phyloP scores from a whole-genome alignment of 495 filamentous ascomycete genomes.

The Evernia prunastri region DNA sequence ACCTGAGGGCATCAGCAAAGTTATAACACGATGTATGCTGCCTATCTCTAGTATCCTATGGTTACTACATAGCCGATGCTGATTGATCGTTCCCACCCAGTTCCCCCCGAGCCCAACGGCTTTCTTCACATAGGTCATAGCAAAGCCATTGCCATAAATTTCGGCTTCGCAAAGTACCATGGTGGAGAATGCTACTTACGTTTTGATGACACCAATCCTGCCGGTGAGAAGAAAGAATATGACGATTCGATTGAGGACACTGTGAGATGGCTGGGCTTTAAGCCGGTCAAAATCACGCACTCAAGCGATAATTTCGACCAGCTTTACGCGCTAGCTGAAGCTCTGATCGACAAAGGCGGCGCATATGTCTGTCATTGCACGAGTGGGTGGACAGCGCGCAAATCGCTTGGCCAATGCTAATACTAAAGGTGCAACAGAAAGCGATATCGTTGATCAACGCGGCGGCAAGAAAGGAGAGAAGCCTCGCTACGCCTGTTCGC shows the following conservation, averaged over 20 bases:
- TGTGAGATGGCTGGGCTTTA: slow-evolving; percentile 77
- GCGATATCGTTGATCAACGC: slow-evolving; percentile 76
- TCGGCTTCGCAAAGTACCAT: slow-evolving; percentile 85
- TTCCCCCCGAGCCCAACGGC: slow-evolving; percentile 81
- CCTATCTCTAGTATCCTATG: background rate
- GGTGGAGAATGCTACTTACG: slow-evolving; percentile 65
- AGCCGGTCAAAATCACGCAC: slow-evolving; percentile 70
- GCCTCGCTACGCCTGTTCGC: slow-evolving; percentile 67
- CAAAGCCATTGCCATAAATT: slow-evolving; percentile 97
- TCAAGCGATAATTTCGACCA: slow-evolving; percentile 76
- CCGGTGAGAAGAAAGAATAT: slow-evolving; percentile 72
- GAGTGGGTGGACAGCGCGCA: slow-evolving; percentile 28
- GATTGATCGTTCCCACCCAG: slow-evolving; percentile 37
- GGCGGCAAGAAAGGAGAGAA: slow-evolving; percentile 64
- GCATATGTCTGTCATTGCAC: slow-evolving; percentile 76
- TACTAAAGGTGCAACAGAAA: slow-evolving; percentile 35
- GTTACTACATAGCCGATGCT: background rate
- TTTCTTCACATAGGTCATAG: slow-evolving; percentile 84
- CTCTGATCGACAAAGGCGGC: slow-evolving; percentile 64
- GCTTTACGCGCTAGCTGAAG: slow-evolving; percentile 82
- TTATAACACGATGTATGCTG: slow-evolving; percentile 20
- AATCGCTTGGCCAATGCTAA: slow-evolving; percentile 3
- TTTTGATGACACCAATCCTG: slow-evolving; percentile 81
- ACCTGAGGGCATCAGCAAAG: slow-evolving; percentile 50
- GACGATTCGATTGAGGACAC: slow-evolving; percentile 73